Evolutionary conservation across 1,284 basidiomycete species (phyloP).

Genomic region (Sutorius eximius): DNA sequence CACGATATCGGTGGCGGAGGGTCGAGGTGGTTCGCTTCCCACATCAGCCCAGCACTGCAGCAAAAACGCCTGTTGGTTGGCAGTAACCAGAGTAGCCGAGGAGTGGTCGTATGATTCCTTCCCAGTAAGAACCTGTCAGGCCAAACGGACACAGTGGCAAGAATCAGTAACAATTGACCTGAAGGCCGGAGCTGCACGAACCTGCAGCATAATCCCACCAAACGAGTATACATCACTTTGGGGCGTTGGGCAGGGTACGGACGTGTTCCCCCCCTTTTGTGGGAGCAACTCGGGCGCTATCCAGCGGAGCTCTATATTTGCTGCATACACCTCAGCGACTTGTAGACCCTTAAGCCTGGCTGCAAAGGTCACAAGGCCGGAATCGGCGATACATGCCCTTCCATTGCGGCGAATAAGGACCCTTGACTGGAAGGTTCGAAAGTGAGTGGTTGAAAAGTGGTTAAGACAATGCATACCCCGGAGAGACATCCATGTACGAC

Average conservation of each 20-base stretch:
- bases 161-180: background rate
- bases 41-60: background rate
- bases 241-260: background rate
- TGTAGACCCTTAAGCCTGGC: too few relatives aligned
- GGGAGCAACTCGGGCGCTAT: background rate
- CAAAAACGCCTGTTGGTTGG: background rate
- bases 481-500: background rate
- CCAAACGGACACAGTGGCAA: background rate
- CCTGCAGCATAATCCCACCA: slow-evolving; percentile 2
- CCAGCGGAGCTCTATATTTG: background rate
- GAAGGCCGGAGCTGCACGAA: background rate
- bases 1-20: background rate
- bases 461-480: background rate
- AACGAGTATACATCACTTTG: slow-evolving; percentile 4
- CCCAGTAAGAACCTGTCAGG: background rate
- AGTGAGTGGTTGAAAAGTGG: background rate
- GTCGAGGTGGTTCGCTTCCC: background rate
- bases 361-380: slow-evolving; percentile 30
- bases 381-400: slow-evolving; percentile 29
- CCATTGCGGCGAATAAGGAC: slow-evolving; percentile 28
- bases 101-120: background rate
- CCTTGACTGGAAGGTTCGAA: slow-evolving; percentile 10
- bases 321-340: background rate
- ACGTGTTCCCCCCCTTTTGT: background rate
- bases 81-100: background rate